phyloP scores from a whole-genome alignment of 2,329 filamentous ascomycete genomes.

The Fusarium fracticaudum region DNA sequence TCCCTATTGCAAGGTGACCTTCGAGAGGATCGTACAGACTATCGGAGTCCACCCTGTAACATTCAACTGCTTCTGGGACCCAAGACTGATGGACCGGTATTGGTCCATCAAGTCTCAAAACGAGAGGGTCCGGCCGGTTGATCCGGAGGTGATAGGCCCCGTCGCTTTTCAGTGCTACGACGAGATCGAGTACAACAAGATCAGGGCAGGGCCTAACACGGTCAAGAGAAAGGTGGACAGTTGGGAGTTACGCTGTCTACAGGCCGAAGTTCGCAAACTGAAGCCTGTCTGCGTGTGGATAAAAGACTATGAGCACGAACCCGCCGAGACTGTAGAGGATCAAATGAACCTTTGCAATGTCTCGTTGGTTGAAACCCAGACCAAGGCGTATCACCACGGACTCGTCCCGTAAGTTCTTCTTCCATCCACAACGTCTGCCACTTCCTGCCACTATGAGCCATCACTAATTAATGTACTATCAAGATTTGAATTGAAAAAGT shows the following conservation, averaged over 20 bases:
- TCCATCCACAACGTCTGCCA: neutral
- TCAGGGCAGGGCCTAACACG: too few relatives aligned
- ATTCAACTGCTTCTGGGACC: slow-evolving; percentile 2
- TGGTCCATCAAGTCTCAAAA: slow-evolving; percentile 7
- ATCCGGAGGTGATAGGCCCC: neutral
- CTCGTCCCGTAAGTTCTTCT: neutral
- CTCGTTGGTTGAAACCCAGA: neutral
- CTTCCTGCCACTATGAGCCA: neutral
- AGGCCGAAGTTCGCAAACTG: neutral
- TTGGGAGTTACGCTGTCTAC: slow-evolving; percentile 8
- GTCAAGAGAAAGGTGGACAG: neutral
- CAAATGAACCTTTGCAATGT: neutral
- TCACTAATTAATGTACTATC: neutral
- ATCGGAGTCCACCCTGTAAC: neutral
- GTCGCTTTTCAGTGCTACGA: neutral
- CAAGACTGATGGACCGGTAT: slow-evolving; percentile 1
- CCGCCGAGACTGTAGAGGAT: neutral
- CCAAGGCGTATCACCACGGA: neutral
- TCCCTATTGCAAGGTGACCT: neutral
- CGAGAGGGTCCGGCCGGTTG: neutral
- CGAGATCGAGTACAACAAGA: neutral
- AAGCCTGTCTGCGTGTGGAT: neutral
- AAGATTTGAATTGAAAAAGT: neutral
- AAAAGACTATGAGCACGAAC: neutral
- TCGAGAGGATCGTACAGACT: neutral